Evolutionary conservation across 179 eudicot species (phyloP).

Genomic region (Beta macrorhiza): DNA sequence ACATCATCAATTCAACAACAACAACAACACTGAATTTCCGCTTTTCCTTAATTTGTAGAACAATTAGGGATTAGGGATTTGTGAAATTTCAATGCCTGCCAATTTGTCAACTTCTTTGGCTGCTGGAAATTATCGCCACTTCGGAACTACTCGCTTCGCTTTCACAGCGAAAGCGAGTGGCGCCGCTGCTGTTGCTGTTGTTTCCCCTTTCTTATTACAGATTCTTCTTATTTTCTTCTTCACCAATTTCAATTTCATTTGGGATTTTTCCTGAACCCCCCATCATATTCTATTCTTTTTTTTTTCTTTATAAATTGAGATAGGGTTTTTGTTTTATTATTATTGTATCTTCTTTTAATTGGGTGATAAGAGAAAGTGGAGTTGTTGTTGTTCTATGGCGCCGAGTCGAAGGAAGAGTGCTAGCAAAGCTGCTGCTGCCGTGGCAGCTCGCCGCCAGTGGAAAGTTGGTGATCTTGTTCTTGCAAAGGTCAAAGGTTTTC

Average conservation of each 20-base stretch:
- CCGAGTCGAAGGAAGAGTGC: conserved; percentile 72
- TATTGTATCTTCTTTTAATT: neutral
- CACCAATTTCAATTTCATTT: neutral
- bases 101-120: conserved; percentile 10
- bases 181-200: neutral
- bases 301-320: neutral
- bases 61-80: neutral
- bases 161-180: neutral
- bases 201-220: neutral
- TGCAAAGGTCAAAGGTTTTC: conserved; percentile 96
- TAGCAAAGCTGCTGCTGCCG: conserved; percentile 66
- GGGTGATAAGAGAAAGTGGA: neutral
- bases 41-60: neutral
- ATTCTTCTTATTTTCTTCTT: neutral
- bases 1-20: neutral
- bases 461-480: conserved; percentile 97
- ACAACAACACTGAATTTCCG: neutral
- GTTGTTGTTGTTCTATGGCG: conserved; percentile 47
- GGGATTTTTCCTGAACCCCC: conserved; percentile 10
- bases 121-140: conserved; percentile 18
- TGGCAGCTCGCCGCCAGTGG: conserved; percentile 74
- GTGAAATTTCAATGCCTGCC: conserved; percentile 25
- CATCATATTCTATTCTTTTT: neutral
- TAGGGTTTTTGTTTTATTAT: neutral
- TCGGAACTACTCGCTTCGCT: neutral